Base-by-base conservation (phyloP, 257 asterid species). In the Solanum pinnatisectum region DNA sequence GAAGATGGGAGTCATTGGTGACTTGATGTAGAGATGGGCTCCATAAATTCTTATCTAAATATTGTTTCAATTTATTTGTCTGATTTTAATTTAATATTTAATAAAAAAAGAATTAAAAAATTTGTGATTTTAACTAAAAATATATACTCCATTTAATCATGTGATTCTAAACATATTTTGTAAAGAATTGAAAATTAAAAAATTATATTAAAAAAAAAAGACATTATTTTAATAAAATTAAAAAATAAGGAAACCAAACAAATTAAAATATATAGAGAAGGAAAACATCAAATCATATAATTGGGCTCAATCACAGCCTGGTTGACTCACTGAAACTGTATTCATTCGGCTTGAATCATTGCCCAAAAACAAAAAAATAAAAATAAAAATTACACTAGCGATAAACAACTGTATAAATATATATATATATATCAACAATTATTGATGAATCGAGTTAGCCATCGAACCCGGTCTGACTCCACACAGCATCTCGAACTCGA, bases 381-480 rank as follows among this genome's bases (percentile, higher is more conserved):
- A 44, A 35, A 52, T 16, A 22, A 44, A 79, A 72, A 46, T 63
- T 78, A 25, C 72, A 65, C 72, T 65, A 65, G 0, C 2, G 12
- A 59, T 20, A 59, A 22, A 20, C 12, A 59, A 59, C 5, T 22
- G 22, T 56, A 20, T 22, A 59, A 22, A 49, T 52, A 46, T 46
- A 42, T 49, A 15, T 49, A 56, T 18, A 20, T 59, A 60, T 60
- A 23, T 23, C 30, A 67, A 65, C 42, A 42, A 72, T 39, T 37
- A 63, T 10, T 39, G 20, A 25, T 37, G n/a, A 36, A n/a, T 63
- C 7, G 16, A 35, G 68, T 90, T 84, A 96, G n/a, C 98, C 99
- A 76, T 95, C 87, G 91, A 95, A 96, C 52, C 98, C 98, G 52
- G 99, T 96, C 86, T 94, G 99, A 87, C 96, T 95, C 99, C 99